A percentile compares a stretch with the other conserved stretches of the same genome.
Conservation (phyloP, 2,329 filamentous ascomycete species). For the Curvularia hawaiiensis region DNA sequence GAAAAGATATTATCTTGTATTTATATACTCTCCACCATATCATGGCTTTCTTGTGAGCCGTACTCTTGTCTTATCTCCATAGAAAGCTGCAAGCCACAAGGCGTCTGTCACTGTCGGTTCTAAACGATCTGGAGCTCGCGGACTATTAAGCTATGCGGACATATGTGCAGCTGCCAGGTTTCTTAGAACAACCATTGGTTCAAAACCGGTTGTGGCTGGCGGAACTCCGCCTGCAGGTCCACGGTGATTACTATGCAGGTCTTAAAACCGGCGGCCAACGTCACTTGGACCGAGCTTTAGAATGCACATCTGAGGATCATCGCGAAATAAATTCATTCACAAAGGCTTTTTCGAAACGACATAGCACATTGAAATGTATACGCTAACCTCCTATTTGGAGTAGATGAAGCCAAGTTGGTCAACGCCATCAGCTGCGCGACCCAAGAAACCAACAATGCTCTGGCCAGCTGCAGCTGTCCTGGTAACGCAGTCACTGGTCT, state of each 20-base stretch:
- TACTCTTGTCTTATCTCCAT: not conserved
- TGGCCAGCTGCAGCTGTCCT: conserved; percentile 56
- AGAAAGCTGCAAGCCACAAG: too few relatives aligned
- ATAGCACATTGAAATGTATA: not conserved
- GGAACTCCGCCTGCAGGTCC: not conserved
- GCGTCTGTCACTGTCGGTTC: not conserved
- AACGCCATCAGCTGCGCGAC: conserved; percentile 60
- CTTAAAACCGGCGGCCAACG: not conserved
- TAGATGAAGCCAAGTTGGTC: conserved; percentile 56
- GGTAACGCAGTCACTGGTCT: conserved; percentile 55
- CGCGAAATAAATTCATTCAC: not conserved
- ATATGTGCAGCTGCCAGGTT: too few relatives aligned
- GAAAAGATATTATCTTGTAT: not conserved
- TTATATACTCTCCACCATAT: not conserved
- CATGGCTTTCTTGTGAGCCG: not conserved
- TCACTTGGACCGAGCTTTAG: not conserved
- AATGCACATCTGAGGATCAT: not conserved
- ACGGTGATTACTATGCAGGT: not conserved
- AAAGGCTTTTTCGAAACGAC: too few relatives aligned
- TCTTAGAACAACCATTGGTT: too few relatives aligned
- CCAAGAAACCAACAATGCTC: conserved; percentile 60
- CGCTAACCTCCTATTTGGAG: conserved; percentile 11
- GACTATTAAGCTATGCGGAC: not conserved
- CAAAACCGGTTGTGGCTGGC: not conserved
- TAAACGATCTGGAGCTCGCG: not conserved